Conservation (phyloP, 2,329 filamentous ascomycete genomes). For the Zymoseptoria crescenta region DNA sequence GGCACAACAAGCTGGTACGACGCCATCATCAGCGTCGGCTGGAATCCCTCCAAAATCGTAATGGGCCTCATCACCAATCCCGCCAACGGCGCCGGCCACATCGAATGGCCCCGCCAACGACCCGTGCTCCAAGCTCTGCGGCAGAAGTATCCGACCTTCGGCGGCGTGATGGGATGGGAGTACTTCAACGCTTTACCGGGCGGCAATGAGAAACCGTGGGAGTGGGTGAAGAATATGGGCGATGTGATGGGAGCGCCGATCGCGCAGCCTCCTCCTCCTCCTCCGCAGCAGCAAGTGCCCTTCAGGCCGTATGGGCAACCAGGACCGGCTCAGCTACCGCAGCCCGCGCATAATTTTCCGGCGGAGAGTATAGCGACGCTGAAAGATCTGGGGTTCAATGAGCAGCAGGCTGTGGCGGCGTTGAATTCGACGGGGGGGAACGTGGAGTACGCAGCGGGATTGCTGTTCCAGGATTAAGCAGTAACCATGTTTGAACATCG, state of each 20-base stretch:
- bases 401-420: slow-evolving; percentile 40
- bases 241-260: slow-evolving; percentile 26
- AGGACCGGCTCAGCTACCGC: slow-evolving; percentile 22
- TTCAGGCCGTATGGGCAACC: slow-evolving; percentile 26
- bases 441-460: slow-evolving; percentile 42
- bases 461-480: slow-evolving; percentile 38
- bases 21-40: slow-evolving; percentile 54
- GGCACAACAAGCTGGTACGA: slow-evolving; percentile 45
- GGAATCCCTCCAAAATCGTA: slow-evolving; percentile 65
- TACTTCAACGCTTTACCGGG: slow-evolving; percentile 78
- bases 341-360: slow-evolving; percentile 32
- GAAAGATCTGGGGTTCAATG: slow-evolving; percentile 40
- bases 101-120: slow-evolving; percentile 51
- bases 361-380: slow-evolving; percentile 36
- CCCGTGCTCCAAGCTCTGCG: slow-evolving; percentile 51
- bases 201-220: slow-evolving; percentile 56
- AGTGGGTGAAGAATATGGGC: slow-evolving; percentile 68
- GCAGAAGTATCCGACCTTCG: slow-evolving; percentile 60
- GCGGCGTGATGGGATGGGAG: slow-evolving; percentile 92
- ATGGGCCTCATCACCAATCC: slow-evolving; percentile 75
- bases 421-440: slow-evolving; percentile 43
- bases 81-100: slow-evolving; percentile 52
- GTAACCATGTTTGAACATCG: background rate
- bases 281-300: slow-evolving; percentile 19
- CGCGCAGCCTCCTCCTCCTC: slow-evolving; percentile 20